phyloP scores from a whole-genome alignment of 352 stramenopile genomes.

The Pythium periplocum region DNA sequence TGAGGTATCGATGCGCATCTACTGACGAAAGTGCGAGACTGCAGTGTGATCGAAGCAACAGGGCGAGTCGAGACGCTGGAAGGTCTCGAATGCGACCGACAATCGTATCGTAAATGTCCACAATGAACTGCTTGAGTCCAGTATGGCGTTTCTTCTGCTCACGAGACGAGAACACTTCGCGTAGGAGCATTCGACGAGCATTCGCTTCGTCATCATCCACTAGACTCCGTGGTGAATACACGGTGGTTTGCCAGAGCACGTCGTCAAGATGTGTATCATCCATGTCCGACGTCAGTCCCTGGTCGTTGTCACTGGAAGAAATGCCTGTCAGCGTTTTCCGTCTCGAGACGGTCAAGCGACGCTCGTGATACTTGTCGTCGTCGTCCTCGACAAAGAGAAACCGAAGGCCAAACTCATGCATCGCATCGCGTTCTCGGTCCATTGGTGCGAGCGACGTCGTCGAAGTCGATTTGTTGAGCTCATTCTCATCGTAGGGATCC shows the following conservation, averaged over 20 bases:
- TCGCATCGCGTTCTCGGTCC: background rate
- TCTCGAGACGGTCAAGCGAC: too few species aligned
- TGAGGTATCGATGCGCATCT: constrained; percentile 27
- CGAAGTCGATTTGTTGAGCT: constrained; percentile 7
- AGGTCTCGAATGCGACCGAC: constrained; percentile 43
- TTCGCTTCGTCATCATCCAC: constrained; percentile 24
- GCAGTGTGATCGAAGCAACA: constrained; percentile 28
- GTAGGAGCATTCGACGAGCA: constrained; percentile 15
- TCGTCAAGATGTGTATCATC: constrained; percentile 20
- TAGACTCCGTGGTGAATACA: constrained; percentile 9
- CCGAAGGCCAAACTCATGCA: background rate
- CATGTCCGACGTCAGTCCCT: background rate
- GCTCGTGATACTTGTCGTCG: constrained; percentile 4
- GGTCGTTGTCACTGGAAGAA: background rate
- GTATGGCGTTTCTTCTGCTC: constrained; percentile 47
- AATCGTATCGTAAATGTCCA: constrained; percentile 62
- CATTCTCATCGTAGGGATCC: background rate
- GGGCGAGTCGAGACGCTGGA: constrained; percentile 9
- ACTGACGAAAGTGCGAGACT: constrained; percentile 42
- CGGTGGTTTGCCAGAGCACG: constrained; percentile 15
- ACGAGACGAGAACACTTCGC: constrained; percentile 25
- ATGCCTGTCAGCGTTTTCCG: too few species aligned
- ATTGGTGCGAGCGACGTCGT: constrained; percentile 7
- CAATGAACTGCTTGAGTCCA: constrained; percentile 63
- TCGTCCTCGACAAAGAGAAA: constrained; percentile 12